Percentiles rank a stretch among this genome's conserved stretches.
Conservation (phyloP, 2,329 filamentous ascomycete genomes). For the Talaromyces albobiverticillius region DNA sequence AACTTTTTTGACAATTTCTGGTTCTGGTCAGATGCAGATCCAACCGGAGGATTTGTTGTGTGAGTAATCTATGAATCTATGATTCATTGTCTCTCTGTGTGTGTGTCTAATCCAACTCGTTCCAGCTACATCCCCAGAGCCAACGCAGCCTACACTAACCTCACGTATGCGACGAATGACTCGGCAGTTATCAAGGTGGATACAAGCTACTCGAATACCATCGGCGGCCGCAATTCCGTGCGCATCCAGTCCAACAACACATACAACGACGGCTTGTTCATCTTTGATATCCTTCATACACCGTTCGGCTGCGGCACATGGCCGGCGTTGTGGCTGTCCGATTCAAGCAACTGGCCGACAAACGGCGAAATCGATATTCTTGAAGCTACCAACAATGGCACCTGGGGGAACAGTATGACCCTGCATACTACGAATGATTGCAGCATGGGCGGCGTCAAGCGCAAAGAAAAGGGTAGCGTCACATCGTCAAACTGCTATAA, state of each 20-base stretch:
- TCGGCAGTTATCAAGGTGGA: conserved; percentile 61
- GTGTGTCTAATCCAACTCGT: background rate
- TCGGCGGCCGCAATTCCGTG: conserved; percentile 61
- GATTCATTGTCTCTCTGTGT: conserved; percentile 18
- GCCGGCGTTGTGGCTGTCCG: conserved; percentile 65
- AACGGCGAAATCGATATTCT: conserved; percentile 66
- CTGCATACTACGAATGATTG: conserved; percentile 58
- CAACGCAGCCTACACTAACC: conserved; percentile 45
- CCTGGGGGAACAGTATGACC: conserved; percentile 57
- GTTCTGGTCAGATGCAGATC: conserved; percentile 45
- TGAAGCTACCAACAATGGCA: conserved; percentile 56
- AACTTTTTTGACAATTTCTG: conserved; percentile 47
- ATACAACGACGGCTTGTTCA: conserved; percentile 63
- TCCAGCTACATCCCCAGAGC: conserved; percentile 31
- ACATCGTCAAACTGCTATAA: conserved; percentile 51
- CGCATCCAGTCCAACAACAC: conserved; percentile 60
- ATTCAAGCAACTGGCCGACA: conserved; percentile 59
- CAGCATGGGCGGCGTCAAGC: conserved; percentile 52
- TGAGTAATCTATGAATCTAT: conserved; percentile 38
- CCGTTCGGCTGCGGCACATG: conserved; percentile 63
- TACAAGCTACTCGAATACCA: conserved; percentile 56
- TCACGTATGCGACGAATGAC: conserved; percentile 57
- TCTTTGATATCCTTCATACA: conserved; percentile 64
- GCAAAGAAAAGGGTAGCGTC: conserved; percentile 51
- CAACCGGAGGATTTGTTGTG: conserved; percentile 45